Conservation (phyloP, 495 filamentous ascomycete genomes). For the Hapsidospora chrysogenum region DNA sequence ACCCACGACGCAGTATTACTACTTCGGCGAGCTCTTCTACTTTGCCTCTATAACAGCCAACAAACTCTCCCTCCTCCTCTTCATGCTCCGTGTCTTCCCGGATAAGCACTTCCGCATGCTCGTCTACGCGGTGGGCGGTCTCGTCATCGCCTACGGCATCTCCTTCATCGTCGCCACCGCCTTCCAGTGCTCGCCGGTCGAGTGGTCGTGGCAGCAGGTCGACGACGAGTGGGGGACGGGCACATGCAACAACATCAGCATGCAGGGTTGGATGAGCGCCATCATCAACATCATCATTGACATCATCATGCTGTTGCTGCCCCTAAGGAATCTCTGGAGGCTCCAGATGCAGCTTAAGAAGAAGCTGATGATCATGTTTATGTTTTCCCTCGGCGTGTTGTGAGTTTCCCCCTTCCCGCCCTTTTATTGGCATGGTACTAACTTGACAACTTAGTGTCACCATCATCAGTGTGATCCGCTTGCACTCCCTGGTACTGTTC, state of each 20-base stretch:
- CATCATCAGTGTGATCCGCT: too few relatives aligned
- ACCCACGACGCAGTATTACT: slow-evolving; percentile 1
- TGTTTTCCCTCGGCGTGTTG: too few relatives aligned
- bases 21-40: slow-evolving; percentile 17
- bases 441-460: too few relatives aligned
- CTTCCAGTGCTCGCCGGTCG: slow-evolving; percentile 27
- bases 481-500: too few relatives aligned
- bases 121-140: slow-evolving; percentile 13
- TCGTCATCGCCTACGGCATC: slow-evolving; percentile 18
- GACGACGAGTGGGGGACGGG: slow-evolving; percentile 6
- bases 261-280: too few relatives aligned
- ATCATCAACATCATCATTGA: too few relatives aligned
- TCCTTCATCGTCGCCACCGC: slow-evolving; percentile 17
- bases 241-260: slow-evolving; percentile 17
- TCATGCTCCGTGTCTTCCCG: slow-evolving; percentile 34
- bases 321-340: too few relatives aligned
- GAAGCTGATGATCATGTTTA: too few relatives aligned
- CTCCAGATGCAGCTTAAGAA: too few relatives aligned
- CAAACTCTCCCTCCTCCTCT: slow-evolving; percentile 30
- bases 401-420: too few relatives aligned
- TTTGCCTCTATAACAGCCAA: slow-evolving; percentile 18
- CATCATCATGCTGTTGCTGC: too few relatives aligned
- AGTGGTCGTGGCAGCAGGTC: slow-evolving; percentile 14
- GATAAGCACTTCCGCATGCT: slow-evolving; percentile 12
- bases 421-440: too few relatives aligned